Evolutionary conservation across 805 yeast species (phyloP), one percentile per base, ranked within the genome.

Genomic region (Kazachstania taianensis): DNA sequence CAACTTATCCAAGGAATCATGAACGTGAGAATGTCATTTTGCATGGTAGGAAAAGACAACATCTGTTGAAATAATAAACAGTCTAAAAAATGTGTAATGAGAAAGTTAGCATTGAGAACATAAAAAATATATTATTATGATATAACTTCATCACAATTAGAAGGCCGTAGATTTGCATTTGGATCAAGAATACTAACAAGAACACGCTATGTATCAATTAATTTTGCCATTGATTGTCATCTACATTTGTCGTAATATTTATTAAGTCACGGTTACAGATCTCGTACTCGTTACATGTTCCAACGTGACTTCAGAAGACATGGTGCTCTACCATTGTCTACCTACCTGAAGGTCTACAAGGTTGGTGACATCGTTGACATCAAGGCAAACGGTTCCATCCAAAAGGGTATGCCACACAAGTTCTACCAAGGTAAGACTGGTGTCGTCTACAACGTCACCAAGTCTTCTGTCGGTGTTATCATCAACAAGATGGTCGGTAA

Each of bases 401-500:
- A 92, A 70, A 87, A 89, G 81, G 96, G 97, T 84, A 85, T 92
- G 96, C 98, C 98, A 69, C 95, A 85, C 86, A 92, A 92, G 78
- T 87, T 76, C 82, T 92, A 92, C 96, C 96, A 92, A 79, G 98
- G 98, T 73, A 92, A 87, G 81, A 92, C 98, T 55, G 98, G 98
- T 81, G 84, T 92, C 59, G 78, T 92, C 53, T 92, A 78, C 94
- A 92, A 92, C 80, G 94, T 92, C 57, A 89, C 98, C 81, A 92
- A 84, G 79, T 72, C 94, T 49, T 75, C 98, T 51, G 97, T 92
- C 53, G 98, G 98, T 81, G 92, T 92, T 59, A 84, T 92, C 63
- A 70, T 92, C 67, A 82, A 92, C 94, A 92, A 92, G 82, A 78
- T 87, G 69, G 97, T 92, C 61, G 96, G 97, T 70, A 72, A 82